phyloP scores from a whole-genome alignment of 768 basidiomycete species.

The Lactarius hengduanensis region DNA sequence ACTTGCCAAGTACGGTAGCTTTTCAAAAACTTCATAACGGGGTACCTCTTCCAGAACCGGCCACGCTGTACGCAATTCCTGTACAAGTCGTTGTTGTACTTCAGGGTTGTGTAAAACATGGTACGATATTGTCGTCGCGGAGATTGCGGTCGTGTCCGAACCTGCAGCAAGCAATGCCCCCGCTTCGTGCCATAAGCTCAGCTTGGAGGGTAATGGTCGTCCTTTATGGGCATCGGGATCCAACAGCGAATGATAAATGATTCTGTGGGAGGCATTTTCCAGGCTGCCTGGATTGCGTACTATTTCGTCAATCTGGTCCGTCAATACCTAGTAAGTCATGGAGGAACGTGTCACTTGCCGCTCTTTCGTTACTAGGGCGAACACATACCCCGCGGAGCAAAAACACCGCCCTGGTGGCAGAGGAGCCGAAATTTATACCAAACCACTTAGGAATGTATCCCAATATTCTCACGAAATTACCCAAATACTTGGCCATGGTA shows the following conservation, averaged over 20 bases:
- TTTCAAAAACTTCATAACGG: background rate
- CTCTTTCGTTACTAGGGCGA: background rate
- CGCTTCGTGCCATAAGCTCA: conserved; percentile 2
- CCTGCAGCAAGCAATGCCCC: background rate
- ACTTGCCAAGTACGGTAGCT: background rate
- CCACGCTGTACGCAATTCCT: background rate
- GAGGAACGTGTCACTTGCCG: background rate
- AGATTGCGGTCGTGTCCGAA: background rate
- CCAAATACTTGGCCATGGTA: background rate
- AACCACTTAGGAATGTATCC: background rate
- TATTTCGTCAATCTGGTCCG: background rate
- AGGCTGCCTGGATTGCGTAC: background rate
- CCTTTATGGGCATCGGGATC: background rate
- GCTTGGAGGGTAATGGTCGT: background rate
- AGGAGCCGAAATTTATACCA: background rate
- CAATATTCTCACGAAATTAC: background rate
- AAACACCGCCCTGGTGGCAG: background rate
- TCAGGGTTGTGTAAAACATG: conserved; percentile 1
- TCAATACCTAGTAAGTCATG: background rate
- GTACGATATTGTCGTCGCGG: background rate
- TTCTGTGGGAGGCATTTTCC: background rate
- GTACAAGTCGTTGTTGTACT: background rate
- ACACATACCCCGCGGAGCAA: background rate
- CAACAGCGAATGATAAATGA: background rate
- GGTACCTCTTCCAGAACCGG: background rate